Evolutionary conservation across 1,139 yeast species (phyloP).

Genomic region (Hyphopichia fennica): DNA sequence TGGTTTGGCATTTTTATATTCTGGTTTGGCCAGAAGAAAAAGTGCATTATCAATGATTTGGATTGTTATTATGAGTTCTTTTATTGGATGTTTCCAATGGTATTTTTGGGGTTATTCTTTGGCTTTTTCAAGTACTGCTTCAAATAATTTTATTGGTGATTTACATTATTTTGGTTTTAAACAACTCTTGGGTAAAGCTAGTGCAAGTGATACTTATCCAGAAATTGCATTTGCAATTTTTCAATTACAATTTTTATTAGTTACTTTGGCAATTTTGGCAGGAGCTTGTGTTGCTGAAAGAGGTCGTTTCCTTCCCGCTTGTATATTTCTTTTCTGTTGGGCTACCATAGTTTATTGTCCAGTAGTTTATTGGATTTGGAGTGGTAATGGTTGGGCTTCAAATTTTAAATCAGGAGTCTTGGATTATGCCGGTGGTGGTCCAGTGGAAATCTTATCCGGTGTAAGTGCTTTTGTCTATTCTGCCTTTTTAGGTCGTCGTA

Average conservation of each 20-base stretch:
- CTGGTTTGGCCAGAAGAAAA: slow-evolving; percentile 90
- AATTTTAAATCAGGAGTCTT: slow-evolving; percentile 77
- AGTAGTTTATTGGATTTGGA: slow-evolving; percentile 94
- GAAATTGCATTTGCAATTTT: slow-evolving; percentile 82
- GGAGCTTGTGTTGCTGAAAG: slow-evolving; percentile 93
- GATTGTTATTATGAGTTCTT: slow-evolving; percentile 72
- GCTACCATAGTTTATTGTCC: slow-evolving; percentile 93
- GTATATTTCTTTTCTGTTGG: slow-evolving; percentile 84
- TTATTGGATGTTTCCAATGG: slow-evolving; percentile 89
- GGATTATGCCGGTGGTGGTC: slow-evolving; percentile 98
- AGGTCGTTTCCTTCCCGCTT: slow-evolving; percentile 83
- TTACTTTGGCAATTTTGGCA: slow-evolving; percentile 85
- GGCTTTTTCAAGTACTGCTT: slow-evolving; percentile 75
- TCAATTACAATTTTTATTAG: slow-evolving; percentile 89
- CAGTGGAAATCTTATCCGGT: slow-evolving; percentile 91
- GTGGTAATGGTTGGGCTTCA: slow-evolving; percentile 82
- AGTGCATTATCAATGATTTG: slow-evolving; percentile 88
- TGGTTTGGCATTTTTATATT: slow-evolving; percentile 88
- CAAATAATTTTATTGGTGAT: slow-evolving; percentile 85
- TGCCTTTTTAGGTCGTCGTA: slow-evolving; percentile 78
- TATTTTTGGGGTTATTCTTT: slow-evolving; percentile 97
- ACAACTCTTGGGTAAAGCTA: slow-evolving; percentile 57
- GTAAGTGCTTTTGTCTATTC: slow-evolving; percentile 87
- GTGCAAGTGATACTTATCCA: slow-evolving; percentile 57
- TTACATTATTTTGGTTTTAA: slow-evolving; percentile 78